A percentile compares a stretch with the other conserved stretches of the same genome.
Conservation (phyloP, 2,329 filamentous ascomycete genomes). For the Penicillium polonicum region DNA sequence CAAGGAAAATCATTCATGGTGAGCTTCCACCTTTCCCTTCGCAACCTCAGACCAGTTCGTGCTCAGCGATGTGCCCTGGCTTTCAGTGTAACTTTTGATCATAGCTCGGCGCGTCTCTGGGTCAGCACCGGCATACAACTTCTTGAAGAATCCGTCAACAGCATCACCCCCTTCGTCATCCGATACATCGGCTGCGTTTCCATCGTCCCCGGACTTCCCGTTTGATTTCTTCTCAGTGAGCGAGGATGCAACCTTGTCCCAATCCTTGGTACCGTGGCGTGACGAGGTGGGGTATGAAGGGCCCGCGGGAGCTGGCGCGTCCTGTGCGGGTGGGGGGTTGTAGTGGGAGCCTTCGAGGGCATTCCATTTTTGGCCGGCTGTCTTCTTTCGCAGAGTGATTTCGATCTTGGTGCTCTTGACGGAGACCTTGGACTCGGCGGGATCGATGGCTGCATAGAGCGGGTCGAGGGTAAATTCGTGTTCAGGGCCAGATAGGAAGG, state of each 20-base stretch:
- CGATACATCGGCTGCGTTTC: slow-evolving; percentile 27
- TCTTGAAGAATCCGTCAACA: slow-evolving; percentile 84
- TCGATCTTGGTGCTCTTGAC: slow-evolving; percentile 80
- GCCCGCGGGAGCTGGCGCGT: slow-evolving; percentile 31
- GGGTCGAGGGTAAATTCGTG: slow-evolving; percentile 65
- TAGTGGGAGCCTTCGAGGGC: slow-evolving; percentile 52
- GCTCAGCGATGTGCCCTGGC: slow-evolving; percentile 86
- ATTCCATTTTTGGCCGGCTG: slow-evolving; percentile 66
- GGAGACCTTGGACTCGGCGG: slow-evolving; percentile 58
- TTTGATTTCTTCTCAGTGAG: slow-evolving; percentile 43
- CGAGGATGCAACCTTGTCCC: slow-evolving; percentile 72
- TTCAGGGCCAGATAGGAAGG: slow-evolving; percentile 51
- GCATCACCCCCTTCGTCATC: slow-evolving; percentile 55
- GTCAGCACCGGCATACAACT: slow-evolving; percentile 73
- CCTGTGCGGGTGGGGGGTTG: slow-evolving; percentile 19
- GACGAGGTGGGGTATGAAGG: slow-evolving; percentile 85
- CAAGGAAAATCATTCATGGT: slow-evolving; percentile 23
- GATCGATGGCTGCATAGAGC: slow-evolving; percentile 65
- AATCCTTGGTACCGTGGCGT: slow-evolving; percentile 78
- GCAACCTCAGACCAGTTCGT: slow-evolving; percentile 88
- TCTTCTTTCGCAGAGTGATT: slow-evolving; percentile 67
- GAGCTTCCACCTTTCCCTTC: slow-evolving; percentile 62
- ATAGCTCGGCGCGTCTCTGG: slow-evolving; percentile 85
- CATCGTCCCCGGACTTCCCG: slow-evolving; percentile 20
- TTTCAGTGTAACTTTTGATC: slow-evolving; percentile 96